Conservation (phyloP, 805 yeast species). For the Yamadazyma nakazawae region DNA sequence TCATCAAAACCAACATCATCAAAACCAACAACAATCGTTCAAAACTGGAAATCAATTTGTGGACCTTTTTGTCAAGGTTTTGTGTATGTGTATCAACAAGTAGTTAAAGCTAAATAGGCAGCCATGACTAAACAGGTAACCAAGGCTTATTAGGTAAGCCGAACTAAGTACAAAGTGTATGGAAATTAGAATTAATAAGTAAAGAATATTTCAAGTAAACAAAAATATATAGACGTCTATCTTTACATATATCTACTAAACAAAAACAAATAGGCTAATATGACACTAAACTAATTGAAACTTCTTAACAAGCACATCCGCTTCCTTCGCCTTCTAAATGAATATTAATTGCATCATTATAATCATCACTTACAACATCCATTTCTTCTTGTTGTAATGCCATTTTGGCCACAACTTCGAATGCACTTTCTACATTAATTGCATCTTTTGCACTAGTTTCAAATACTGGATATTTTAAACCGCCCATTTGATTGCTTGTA, state of each 20-base stretch:
- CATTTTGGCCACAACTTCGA: constrained; percentile 92
- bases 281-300: too few relatives aligned
- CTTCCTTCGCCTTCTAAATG: constrained; percentile 80
- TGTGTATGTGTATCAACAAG: constrained; percentile 33
- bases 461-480: constrained; percentile 74
- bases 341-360: constrained; percentile 93
- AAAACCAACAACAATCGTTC: constrained; percentile 16
- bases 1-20: constrained; percentile 24
- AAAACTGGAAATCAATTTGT: constrained; percentile 27
- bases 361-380: constrained; percentile 78
- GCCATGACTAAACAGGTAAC: too few relatives aligned
- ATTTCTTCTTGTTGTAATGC: constrained; percentile 94
- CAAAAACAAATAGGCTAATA: too few relatives aligned
- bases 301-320: constrained; percentile 65
- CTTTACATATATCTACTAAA: background rate
- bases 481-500: constrained; percentile 51
- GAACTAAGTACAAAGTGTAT: background rate
- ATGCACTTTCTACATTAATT: constrained; percentile 91
- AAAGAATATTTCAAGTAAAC: too few relatives aligned
- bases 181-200: too few relatives aligned
- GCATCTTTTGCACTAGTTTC: constrained; percentile 98
- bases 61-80: constrained; percentile 26
- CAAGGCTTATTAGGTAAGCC: background rate
- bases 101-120: background rate
- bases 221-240: too few relatives aligned